phyloP scores from a whole-genome alignment of 177 flowering plant species.

The Vitis hybrid region DNA sequence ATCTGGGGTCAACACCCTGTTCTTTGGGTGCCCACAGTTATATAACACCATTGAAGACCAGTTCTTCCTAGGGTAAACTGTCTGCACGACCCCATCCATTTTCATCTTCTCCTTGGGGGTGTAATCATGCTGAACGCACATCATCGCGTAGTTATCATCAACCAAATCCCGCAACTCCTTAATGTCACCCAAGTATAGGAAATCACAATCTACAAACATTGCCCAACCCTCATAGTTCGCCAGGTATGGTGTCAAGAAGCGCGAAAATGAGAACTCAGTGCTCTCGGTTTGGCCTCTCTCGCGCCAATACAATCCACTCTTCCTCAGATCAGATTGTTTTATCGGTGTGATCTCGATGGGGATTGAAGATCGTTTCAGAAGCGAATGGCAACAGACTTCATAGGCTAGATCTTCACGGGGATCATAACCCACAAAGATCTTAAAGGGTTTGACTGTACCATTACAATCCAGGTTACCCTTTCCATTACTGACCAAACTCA shows the following conservation, averaged over 20 bases:
- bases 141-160: conserved; percentile 77
- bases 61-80: conserved; percentile 86
- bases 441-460: conserved; percentile 40
- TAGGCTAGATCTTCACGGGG: conserved; percentile 80
- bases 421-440: conserved; percentile 88
- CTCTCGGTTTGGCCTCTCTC: conserved; percentile 79
- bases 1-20: conserved; percentile 68
- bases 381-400: conserved; percentile 71
- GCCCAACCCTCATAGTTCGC: conserved; percentile 85
- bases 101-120: conserved; percentile 84
- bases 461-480: conserved; percentile 16
- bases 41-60: conserved; percentile 98
- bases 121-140: conserved; percentile 97
- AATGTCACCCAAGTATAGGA: conserved; percentile 76
- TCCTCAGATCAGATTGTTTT: conserved; percentile 68
- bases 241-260: conserved; percentile 80
- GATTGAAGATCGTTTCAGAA: conserved; percentile 65
- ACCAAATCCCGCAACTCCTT: conserved; percentile 63
- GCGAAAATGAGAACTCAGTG: conserved; percentile 87
- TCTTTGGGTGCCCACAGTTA: conserved; percentile 91
- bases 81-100: conserved; percentile 94
- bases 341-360: conserved; percentile 76
- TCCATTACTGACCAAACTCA: conserved; percentile 22
- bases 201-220: conserved; percentile 94
- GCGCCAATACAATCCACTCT: conserved; percentile 67